Conservation (phyloP, 805 yeast genomes). For the Starmerella stigmatis region DNA sequence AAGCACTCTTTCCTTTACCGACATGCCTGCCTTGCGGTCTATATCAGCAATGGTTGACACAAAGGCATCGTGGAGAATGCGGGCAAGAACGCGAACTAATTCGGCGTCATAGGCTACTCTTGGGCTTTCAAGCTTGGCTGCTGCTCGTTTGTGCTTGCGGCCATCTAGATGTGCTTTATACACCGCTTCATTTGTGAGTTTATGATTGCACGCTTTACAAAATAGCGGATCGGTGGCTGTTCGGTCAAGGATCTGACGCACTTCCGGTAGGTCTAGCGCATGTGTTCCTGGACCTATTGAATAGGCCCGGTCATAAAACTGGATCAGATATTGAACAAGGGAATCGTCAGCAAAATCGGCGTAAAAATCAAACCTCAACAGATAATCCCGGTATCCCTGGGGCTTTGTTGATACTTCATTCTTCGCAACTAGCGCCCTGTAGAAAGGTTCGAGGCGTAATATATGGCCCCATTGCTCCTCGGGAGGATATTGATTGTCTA, state of each 20-base stretch:
- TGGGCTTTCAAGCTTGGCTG: background rate
- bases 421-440: background rate
- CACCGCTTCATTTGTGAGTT: slow-evolving; percentile 54
- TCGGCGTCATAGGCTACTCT: slow-evolving; percentile 15
- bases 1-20: slow-evolving; percentile 55
- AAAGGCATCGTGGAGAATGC: slow-evolving; percentile 27
- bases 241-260: background rate
- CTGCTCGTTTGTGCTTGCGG: slow-evolving; percentile 58
- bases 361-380: slow-evolving; percentile 33
- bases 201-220: slow-evolving; percentile 56
- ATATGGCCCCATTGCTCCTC: slow-evolving; percentile 42
- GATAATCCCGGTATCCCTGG: slow-evolving; percentile 40
- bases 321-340: slow-evolving; percentile 41
- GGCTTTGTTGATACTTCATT: background rate
- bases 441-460: slow-evolving; percentile 35
- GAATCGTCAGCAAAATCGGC: slow-evolving; percentile 33
- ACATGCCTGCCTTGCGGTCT: slow-evolving; percentile 56
- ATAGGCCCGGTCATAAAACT: slow-evolving; percentile 39
- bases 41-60: slow-evolving; percentile 47
- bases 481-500: slow-evolving; percentile 46
- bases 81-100: slow-evolving; percentile 12
- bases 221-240: slow-evolving; percentile 30
- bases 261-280: background rate
- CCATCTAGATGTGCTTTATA: slow-evolving; percentile 61
- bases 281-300: slow-evolving; percentile 36